phyloP scores from a whole-genome alignment of 495 filamentous ascomycete genomes.

The Tuber melanosporum region DNA sequence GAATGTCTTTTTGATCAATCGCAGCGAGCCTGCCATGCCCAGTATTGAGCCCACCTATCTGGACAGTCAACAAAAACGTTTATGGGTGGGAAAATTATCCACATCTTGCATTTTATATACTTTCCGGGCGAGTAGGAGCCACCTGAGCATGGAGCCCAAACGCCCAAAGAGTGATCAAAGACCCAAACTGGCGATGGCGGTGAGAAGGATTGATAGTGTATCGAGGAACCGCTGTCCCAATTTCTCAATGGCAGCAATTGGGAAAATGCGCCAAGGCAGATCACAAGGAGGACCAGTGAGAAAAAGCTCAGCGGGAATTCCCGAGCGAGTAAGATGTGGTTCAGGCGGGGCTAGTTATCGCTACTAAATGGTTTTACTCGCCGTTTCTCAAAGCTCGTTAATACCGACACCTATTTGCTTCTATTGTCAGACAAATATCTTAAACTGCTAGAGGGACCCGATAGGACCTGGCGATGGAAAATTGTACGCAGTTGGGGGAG shows the following conservation, averaged over 20 bases:
- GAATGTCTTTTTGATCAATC: background rate
- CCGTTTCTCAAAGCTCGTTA: background rate
- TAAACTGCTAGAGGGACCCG: background rate
- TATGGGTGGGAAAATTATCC: background rate
- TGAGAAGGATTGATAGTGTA: background rate
- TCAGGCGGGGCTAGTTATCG: background rate
- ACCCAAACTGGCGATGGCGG: background rate
- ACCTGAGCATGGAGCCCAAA: background rate
- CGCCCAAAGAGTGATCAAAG: background rate
- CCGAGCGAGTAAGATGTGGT: background rate
- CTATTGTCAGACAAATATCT: background rate
- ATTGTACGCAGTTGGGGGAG: background rate
- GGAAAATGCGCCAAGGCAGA: background rate
- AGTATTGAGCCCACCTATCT: background rate
- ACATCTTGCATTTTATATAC: background rate
- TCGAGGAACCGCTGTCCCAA: background rate
- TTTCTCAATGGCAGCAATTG: background rate
- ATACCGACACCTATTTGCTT: background rate
- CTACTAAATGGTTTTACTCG: background rate
- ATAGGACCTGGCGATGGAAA: background rate
- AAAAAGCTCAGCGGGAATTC: background rate
- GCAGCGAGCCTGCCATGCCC: background rate
- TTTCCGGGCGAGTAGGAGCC: background rate
- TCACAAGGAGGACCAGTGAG: background rate
- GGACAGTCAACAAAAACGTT: background rate